Base-by-base conservation (phyloP, 345 rosid genomes). In the Camelina sativa region DNA sequence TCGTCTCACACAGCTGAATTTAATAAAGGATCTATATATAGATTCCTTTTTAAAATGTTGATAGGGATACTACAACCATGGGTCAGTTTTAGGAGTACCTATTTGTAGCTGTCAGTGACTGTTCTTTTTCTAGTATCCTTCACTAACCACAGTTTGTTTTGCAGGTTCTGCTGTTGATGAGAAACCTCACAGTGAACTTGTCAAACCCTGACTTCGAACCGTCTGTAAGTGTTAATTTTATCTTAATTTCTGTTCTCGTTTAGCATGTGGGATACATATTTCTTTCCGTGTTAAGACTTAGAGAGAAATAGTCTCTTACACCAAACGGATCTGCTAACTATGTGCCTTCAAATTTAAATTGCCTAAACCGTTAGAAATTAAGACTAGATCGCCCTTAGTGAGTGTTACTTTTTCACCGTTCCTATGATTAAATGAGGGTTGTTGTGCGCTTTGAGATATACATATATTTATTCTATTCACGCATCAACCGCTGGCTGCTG, bases 151-250 rank as follows among this genome's bases (percentile, higher is more conserved):
- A 38, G 7, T 67, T 34, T 35, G 53, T 82, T 58, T 62, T 9
- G 65, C 85, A 94, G 98, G 96, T 90, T 74, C 73, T 94, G 65
- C 77, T 94, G 86, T 76, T 94, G 86, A 94, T 94, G 97, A 87
- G 97, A 83, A 94, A 94, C 76, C 95, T 94, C 58, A 87, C 97
- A 50, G 86, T 91, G 78, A 94, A 94, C 80, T 81, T 94, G 63
- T 75, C 86, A 30, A 90, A 92, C 75, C 97, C 97, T 4, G 90
- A 89, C 79, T 94, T 90, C 56, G 96, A 91, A 86, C 93, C 91
- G 83, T 83, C 87, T 69, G 98, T 90, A 74, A 90, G 97, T 88
- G 69, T 51, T 35, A 44, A 76, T 41, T 77, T 72, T 71, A 37
- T 64, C 47, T 40, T 52, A 11, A 11, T 17, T 23, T 17, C 44